Base-by-base conservation (phyloP, 768 basidiomycete genomes). In the Clavaria fumosa region DNA sequence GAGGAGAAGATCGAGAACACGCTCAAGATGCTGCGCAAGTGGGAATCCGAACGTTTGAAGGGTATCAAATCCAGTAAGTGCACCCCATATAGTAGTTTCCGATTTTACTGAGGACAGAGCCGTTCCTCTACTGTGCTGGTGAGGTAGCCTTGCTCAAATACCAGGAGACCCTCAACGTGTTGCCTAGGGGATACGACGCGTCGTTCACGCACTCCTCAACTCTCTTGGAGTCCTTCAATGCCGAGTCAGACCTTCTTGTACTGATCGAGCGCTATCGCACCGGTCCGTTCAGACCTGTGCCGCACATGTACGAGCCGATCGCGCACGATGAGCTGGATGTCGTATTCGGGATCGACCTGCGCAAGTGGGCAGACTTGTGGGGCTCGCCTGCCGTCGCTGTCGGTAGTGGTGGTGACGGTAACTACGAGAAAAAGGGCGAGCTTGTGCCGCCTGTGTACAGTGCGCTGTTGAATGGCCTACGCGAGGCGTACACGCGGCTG, bases 231-330 rank as follows among this genome's bases (percentile, higher is more conserved):
- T 71, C 85, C 1, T 95, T 75, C 56, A 78, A 89, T 43, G 89
- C 90, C 2, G 89, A 95, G 44, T 75, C 75, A 1, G 90, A 90
- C 59, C 57, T 91, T 37, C 75, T 62, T 9, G 86, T 83, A 7
- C 69, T 93, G 35, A 89, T 95, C 43, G 90, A 95, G 54, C 78
- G 84, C 7, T 86, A 89, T 53, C 74, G 91, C 38, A 93, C 89
- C 1, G 91, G 91, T 1, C 82, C 90, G 0, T 97, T 95, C 75
- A 67, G 81, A 27, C 91, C 91, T 0, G 64, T 62, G 24, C 72
- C 91, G 0, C 85, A 86, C 38, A 62, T 90, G 7, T 96, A 88
- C 56, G 86, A 93, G 51, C 79, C 78, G 3, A 69, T 89, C 22
- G 63, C 79, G 6, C 85, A 85, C 45, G 78, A 82, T 32, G 81